Evolutionary conservation across 352 stramenopile species (phyloP).

Genomic region (Pythium phragmitis): DNA sequence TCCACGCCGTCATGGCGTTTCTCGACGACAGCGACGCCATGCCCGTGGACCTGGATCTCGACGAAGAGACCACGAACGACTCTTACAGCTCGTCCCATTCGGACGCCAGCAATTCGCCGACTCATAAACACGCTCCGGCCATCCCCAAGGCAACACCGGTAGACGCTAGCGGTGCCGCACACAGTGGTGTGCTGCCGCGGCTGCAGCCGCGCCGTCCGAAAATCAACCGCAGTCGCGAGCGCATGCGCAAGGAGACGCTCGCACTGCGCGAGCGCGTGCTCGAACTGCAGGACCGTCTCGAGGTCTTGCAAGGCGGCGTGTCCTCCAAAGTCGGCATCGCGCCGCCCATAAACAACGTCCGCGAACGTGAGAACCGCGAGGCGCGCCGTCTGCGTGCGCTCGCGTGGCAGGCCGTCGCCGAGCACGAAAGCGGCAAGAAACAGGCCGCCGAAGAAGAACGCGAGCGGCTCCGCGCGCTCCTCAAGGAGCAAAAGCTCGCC

Average conservation of each 20-base stretch:
- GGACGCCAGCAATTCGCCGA: conserved; percentile 6
- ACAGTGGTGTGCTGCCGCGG: conserved; percentile 13
- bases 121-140: not conserved
- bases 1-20: conserved; percentile 23
- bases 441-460: conserved; percentile 14
- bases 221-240: conserved; percentile 34
- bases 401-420: conserved; percentile 21
- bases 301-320: conserved; percentile 29
- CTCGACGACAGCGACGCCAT: conserved; percentile 15
- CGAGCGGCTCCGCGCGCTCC: conserved; percentile 17
- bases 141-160: no score
- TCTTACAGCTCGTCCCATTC: conserved; percentile 19
- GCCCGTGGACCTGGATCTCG: not conserved
- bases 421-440: conserved; percentile 18
- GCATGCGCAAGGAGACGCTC: conserved; percentile 37
- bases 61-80: conserved; percentile 18
- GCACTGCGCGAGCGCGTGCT: conserved; percentile 26
- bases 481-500: conserved; percentile 24
- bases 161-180: no score
- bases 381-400: conserved; percentile 10
- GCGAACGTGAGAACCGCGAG: conserved; percentile 17
- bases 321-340: conserved; percentile 11
- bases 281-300: conserved; percentile 31
- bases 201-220: conserved; percentile 24
- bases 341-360: conserved; percentile 7